phyloP scores from a whole-genome alignment of 306 rosid genomes.

The Cucurbita argyrosperma region DNA sequence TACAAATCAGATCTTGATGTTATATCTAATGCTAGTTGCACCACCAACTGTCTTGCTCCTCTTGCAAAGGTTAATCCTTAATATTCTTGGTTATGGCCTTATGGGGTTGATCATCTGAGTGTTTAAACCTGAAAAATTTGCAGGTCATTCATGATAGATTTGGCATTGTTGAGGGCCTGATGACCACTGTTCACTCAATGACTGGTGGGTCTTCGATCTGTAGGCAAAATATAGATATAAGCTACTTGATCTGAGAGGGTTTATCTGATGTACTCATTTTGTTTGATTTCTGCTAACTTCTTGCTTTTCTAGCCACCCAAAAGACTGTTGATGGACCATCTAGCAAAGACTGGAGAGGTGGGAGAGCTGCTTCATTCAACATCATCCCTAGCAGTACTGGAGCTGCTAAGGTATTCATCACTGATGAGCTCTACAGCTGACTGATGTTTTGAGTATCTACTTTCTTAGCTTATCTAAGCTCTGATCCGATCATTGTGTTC shows the following conservation, averaged over 20 bases:
- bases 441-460: not conserved
- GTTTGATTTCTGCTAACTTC: not conserved
- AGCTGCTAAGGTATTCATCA: slow-evolving; percentile 78
- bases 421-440: not conserved
- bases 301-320: slow-evolving; percentile 55
- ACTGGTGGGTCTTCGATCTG: slow-evolving; percentile 34
- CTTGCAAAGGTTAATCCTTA: slow-evolving; percentile 3
- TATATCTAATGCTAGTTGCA: slow-evolving; percentile 97
- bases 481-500: not conserved
- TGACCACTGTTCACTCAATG: slow-evolving; percentile 87
- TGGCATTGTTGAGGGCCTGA: slow-evolving; percentile 94
- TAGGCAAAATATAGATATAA: not conserved
- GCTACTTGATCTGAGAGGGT: not conserved
- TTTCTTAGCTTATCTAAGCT: not conserved
- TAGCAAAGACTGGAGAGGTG: slow-evolving; percentile 97
- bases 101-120: too few relatives aligned
- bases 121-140: not conserved
- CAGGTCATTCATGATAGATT: slow-evolving; percentile 84
- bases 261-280: not conserved
- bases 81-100: too few relatives aligned
- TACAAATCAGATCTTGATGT: slow-evolving; percentile 59
- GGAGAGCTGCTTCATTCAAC: slow-evolving; percentile 98
- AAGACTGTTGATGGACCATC: slow-evolving; percentile 99
- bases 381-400: slow-evolving; percentile 98
- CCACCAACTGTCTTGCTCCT: slow-evolving; percentile 96